A percentile compares a stretch with the other conserved stretches of the same genome.
Evolutionary conservation across 1,284 basidiomycete genomes (phyloP).

Genomic region (Austroboletus niveus): DNA sequence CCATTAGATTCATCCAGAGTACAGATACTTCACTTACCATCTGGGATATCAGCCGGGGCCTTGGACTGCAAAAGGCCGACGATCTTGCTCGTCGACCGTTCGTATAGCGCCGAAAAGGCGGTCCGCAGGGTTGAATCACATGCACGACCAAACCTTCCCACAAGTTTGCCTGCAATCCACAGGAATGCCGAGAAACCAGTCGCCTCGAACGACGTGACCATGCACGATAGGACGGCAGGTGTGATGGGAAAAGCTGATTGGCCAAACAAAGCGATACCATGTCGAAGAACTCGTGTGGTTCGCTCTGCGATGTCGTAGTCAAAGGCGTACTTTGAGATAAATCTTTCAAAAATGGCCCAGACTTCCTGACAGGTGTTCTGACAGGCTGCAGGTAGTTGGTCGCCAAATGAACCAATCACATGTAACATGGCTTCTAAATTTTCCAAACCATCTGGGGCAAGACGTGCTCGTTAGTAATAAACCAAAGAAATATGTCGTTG

Average conservation of each 20-base stretch:
- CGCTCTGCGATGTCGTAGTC: conserved; percentile 83
- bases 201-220: conserved; percentile 77
- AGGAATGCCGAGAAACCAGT: conserved; percentile 88
- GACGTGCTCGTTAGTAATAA: neutral
- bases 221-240: conserved; percentile 69
- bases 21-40: conserved; percentile 52
- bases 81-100: conserved; percentile 70
- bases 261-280: conserved; percentile 83
- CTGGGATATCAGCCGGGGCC: conserved; percentile 71
- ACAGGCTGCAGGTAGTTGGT: conserved; percentile 79
- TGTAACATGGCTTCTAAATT: conserved; percentile 87
- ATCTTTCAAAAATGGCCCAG: conserved; percentile 81
- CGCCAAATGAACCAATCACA: conserved; percentile 78
- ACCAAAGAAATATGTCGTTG: neutral
- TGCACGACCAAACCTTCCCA: conserved; percentile 70
- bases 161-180: conserved; percentile 91
- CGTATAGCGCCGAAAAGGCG: conserved; percentile 67
- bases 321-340: conserved; percentile 80
- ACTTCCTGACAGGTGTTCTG: conserved; percentile 76
- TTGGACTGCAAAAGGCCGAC: conserved; percentile 67
- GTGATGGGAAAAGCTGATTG: conserved; percentile 65
- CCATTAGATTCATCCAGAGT: neutral
- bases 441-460: conserved; percentile 70
- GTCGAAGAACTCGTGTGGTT: conserved; percentile 82
- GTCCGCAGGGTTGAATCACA: conserved; percentile 50